Conservation (phyloP, 139 green algal species). For the Chlorella sp. region DNA sequence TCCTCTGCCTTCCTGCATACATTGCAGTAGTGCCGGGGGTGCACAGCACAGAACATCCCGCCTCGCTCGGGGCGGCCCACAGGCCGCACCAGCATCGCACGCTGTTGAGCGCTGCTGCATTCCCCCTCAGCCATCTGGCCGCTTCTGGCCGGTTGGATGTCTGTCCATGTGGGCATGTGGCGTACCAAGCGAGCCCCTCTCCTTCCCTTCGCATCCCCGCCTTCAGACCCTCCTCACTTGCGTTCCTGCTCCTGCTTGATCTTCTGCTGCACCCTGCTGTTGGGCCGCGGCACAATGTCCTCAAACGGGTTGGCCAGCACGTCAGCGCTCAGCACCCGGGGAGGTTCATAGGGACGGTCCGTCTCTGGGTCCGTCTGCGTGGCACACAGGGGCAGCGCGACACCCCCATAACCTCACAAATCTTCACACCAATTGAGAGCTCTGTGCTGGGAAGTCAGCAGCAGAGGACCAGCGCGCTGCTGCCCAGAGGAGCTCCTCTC, state of each 20-base stretch:
- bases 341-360: conserved; percentile 69
- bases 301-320: conserved; percentile 96
- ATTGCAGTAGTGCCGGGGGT: no score
- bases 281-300: conserved; percentile 76
- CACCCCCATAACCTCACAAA: no score
- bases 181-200: not conserved
- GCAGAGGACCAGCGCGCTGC: no score
- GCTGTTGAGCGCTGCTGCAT: not conserved
- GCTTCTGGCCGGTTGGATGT: not conserved
- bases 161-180: no score
- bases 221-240: not conserved
- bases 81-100: not conserved
- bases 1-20: no score
- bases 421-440: no score
- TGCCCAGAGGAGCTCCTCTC: no score
- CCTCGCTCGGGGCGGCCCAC: not conserved
- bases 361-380: conserved; percentile 41
- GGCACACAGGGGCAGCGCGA: not conserved
- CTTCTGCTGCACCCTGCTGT: conserved; percentile 2
- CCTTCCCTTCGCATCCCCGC: not conserved
- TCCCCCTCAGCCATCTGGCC: not conserved
- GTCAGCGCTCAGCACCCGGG: conserved; percentile 51
- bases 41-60: no score
- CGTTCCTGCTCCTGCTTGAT: conserved; percentile 8
- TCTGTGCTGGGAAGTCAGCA: no score